Conservation (phyloP, 768 basidiomycete genomes). For the Suillus sp. region DNA sequence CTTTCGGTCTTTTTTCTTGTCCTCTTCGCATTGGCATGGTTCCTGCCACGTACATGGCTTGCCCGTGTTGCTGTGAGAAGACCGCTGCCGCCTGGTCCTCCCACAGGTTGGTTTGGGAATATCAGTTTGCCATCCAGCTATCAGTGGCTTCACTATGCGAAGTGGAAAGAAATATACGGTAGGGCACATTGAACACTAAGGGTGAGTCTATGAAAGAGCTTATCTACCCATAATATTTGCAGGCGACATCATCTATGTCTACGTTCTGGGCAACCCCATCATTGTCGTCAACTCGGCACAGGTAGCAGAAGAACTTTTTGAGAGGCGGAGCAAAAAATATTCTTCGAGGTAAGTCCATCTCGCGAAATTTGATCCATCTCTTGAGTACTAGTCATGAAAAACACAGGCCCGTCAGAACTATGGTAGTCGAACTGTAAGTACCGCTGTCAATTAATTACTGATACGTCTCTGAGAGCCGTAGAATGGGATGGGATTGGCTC, state of each 20-base stretch:
- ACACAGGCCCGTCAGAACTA: constrained; percentile 40
- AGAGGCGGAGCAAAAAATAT: constrained; percentile 46
- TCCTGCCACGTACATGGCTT: constrained; percentile 18
- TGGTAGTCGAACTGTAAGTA: constrained; percentile 47
- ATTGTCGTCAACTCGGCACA: constrained; percentile 47
- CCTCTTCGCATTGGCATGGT: constrained; percentile 17
- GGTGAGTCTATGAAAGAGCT: not conserved
- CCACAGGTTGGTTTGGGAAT: constrained; percentile 38
- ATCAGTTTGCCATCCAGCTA: constrained; percentile 36
- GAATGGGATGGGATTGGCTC: constrained; percentile 52
- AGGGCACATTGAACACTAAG: not conserved
- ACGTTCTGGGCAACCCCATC: constrained; percentile 47
- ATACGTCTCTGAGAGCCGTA: constrained; percentile 19
- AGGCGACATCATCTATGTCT: constrained; percentile 52
- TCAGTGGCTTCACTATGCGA: constrained; percentile 49
- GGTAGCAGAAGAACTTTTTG: constrained; percentile 45
- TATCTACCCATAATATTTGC: constrained; percentile 2
- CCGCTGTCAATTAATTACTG: not conserved
- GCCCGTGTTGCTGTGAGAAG: constrained; percentile 1
- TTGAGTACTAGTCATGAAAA: not conserved
- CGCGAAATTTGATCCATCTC: not conserved
- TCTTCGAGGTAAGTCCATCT: constrained; percentile 35
- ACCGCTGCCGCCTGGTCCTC: constrained; percentile 45
- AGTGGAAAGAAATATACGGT: constrained; percentile 49
- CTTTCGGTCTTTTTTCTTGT: constrained; percentile 6